phyloP scores from a whole-genome alignment of 768 basidiomycete genomes.

The Clitopilus passeckerianus region DNA sequence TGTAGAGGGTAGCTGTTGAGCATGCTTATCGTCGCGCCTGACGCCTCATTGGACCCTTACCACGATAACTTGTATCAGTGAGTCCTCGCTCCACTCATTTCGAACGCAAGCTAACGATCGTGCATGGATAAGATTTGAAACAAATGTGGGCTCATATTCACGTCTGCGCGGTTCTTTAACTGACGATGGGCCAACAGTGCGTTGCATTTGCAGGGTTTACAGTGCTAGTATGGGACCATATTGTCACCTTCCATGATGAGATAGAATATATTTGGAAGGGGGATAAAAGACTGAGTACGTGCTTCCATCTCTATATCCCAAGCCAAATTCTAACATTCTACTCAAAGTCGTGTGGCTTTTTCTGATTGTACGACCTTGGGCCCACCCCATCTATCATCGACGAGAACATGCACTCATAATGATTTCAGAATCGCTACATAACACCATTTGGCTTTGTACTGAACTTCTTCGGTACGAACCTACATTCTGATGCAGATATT shows the following conservation, averaged over 20 bases:
- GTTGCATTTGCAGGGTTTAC: slow-evolving; percentile 44
- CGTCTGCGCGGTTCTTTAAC: not conserved
- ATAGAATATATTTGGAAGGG: slow-evolving; percentile 49
- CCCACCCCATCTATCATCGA: not conserved
- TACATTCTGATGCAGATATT: not conserved
- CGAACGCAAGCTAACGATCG: not conserved
- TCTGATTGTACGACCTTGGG: slow-evolving; percentile 27
- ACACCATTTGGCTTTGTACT: slow-evolving; percentile 58
- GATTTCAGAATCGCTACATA: slow-evolving; percentile 54
- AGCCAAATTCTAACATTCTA: not conserved
- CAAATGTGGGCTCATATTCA: not conserved
- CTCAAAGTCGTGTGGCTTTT: slow-evolving; percentile 38
- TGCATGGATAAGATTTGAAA: not conserved
- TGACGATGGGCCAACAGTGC: not conserved
- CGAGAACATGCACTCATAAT: not conserved
- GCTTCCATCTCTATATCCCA: not conserved
- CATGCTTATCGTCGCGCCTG: not conserved
- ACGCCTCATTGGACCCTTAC: not conserved
- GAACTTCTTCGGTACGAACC: slow-evolving; percentile 38
- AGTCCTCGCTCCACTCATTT: not conserved
- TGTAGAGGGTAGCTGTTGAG: not conserved
- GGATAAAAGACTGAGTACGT: slow-evolving; percentile 39
- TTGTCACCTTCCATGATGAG: slow-evolving; percentile 46
- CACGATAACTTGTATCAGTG: not conserved
- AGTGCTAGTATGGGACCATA: slow-evolving; percentile 50